Base-by-base conservation (phyloP, 2,329 filamentous ascomycete genomes). In the Torrubiellomyces zombiae region DNA sequence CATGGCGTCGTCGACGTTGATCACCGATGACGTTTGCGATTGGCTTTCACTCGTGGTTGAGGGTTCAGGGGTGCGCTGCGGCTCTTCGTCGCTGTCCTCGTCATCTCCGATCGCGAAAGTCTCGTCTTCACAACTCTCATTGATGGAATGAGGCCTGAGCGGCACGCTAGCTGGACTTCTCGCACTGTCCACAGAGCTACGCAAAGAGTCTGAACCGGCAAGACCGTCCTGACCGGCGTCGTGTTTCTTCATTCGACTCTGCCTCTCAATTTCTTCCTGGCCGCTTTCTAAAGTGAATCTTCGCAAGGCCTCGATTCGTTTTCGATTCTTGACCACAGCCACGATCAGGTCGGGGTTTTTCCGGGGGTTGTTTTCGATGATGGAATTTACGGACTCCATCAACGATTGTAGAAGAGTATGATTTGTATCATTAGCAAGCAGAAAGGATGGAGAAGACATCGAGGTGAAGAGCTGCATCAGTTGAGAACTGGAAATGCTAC, bases 401-500 rank as follows among this genome's bases (percentile, higher is more conserved):
- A 95, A 53, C 0, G 83, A 85, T 24, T 72, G 67, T 6, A 98
- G 59, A 4, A 95, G 65, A 16, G 60, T 57, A 44, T 95, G 80
- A 36, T 98, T 98, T 18, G 69, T 78, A 30, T 98, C 89, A 39
- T 93, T 95, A 6, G 81, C 82, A 11, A 95, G 59, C 7, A 98
- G 56, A 45, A 95, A 98, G 16, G 79, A 82, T 0, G 89, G 86
- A 0, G 83, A 80, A 7, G 86, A 91, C 79, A 95, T 92, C 17
- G 80, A 89, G 4, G 73, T 70, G 45, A 91, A 92, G 1, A 95
- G 59, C 39, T 94, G 83, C 37, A 95, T 60, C 16, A 95, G 56
- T 45, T 83, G 92, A 2, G 75, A 72, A 44, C 80, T 79, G 10
- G 82, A 74, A 3, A 73, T 65, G 4, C 71, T 59, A 25, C 77